These are phyloP conservation scores for Aurifilum marmelostoma DNA, from an alignment of 2,329 filamentous ascomycete species.

Conservation along the genomic window DNA sequence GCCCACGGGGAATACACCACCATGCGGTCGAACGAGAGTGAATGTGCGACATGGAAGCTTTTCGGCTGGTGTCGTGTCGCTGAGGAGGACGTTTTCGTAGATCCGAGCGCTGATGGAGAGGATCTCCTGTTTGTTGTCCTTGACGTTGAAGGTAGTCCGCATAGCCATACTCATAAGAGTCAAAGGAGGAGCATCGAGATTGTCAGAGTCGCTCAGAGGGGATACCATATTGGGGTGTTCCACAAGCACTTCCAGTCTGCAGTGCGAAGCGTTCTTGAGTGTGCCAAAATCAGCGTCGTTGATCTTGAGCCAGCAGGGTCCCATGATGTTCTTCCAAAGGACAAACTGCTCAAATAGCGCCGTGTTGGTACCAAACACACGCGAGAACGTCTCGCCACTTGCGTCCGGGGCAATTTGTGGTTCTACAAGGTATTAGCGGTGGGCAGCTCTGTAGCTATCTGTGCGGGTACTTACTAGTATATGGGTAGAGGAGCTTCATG, in stretches of 20 bases:
- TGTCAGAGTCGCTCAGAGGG: conserved; percentile 75
- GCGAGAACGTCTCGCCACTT: conserved; percentile 87
- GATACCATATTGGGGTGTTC: conserved; percentile 77
- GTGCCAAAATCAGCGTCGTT: conserved; percentile 80
- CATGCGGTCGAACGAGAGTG: conserved; percentile 84
- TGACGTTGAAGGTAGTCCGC: conserved; percentile 84
- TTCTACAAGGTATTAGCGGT: conserved; percentile 47
- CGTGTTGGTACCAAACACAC: conserved; percentile 91
- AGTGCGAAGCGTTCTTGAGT: conserved; percentile 92
- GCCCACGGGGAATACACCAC: conserved; percentile 76
- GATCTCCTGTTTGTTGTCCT: conserved; percentile 96
- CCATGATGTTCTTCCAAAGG: conserved; percentile 98
- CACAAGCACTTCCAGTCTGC: conserved; percentile 89
- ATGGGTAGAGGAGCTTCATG: conserved; percentile 94
- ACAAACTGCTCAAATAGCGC: conserved; percentile 97
- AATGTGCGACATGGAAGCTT: conserved; percentile 89
- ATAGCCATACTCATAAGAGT: conserved; percentile 96
- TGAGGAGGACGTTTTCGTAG: conserved; percentile 87
- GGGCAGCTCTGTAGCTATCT: neutral
- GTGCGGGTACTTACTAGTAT: conserved; percentile 64
- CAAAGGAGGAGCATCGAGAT: conserved; percentile 79
- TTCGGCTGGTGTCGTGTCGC: conserved; percentile 85
- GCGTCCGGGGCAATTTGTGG: conserved; percentile 70
- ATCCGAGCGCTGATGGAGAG: conserved; percentile 88
- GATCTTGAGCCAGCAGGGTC: conserved; percentile 95